Percentiles rank a stretch among this genome's conserved stretches.
Conservation (phyloP, 202 grass and related monocot genomes). For the Panicum hallii region DNA sequence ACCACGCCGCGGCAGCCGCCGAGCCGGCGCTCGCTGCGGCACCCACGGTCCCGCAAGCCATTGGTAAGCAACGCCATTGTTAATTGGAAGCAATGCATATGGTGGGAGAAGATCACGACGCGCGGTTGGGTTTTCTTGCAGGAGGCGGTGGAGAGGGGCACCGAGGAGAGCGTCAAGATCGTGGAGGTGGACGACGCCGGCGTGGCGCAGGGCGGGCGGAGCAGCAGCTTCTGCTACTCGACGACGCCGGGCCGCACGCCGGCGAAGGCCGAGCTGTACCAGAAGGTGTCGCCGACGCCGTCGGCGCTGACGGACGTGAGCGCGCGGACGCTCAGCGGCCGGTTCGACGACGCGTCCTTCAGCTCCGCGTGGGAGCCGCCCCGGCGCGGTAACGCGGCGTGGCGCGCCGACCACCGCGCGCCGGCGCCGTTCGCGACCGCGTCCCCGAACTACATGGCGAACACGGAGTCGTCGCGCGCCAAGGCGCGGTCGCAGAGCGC, state of each 20-base stretch:
- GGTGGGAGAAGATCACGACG: neutral
- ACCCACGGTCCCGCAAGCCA: conserved; percentile 39
- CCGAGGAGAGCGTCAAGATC: conserved; percentile 53
- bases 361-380: neutral
- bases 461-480: conserved; percentile 85
- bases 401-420: conserved; percentile 23
- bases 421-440: neutral
- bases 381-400: neutral
- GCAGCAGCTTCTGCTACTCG: conserved; percentile 35
- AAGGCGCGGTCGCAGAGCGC: conserved; percentile 81
- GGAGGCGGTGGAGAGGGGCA: conserved; percentile 32
- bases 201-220: neutral
- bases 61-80: conserved; percentile 13
- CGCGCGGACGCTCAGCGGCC: conserved; percentile 54
- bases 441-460: conserved; percentile 78
- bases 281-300: conserved; percentile 42
- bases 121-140: neutral
- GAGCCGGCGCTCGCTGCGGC: conserved; percentile 54
- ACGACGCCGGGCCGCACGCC: conserved; percentile 30
- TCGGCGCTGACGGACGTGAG: conserved; percentile 60
- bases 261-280: conserved; percentile 24
- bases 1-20: conserved; percentile 30
- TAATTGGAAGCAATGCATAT: neutral
- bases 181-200: conserved; percentile 57
- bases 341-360: conserved; percentile 53